phyloP scores from a whole-genome alignment of 371 early-diverging fungal genomes.

The Rhizopus sp. region DNA sequence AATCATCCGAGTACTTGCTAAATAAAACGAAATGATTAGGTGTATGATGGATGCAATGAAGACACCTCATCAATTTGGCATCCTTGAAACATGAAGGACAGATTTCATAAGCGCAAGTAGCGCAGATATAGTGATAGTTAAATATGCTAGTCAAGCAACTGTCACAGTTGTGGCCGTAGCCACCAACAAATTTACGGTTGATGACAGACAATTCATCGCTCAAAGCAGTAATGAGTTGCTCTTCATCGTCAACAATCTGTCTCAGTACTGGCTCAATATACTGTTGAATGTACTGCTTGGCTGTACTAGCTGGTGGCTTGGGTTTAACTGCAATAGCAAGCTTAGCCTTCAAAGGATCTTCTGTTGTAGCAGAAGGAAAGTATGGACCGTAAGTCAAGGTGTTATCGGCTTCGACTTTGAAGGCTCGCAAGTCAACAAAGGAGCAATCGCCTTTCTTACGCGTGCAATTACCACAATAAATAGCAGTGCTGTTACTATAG shows the following conservation, averaged over 20 bases:
- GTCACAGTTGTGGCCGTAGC: slow-evolving; percentile 37
- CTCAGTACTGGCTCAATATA: slow-evolving; percentile 1
- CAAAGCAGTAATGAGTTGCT: background rate
- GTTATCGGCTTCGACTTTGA: background rate
- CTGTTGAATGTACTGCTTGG: background rate
- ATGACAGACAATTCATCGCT: background rate
- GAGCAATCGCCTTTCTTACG: background rate
- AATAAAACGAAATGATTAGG: slow-evolving; percentile 44
- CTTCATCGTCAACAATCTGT: background rate
- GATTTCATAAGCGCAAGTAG: slow-evolving; percentile 54
- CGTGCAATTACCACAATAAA: background rate
- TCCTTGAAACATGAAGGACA: slow-evolving; percentile 55
- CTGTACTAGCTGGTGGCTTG: background rate
- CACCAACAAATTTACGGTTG: background rate
- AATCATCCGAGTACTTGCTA: slow-evolving; percentile 19
- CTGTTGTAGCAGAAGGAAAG: slow-evolving; percentile 1
- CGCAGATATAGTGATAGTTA: slow-evolving; percentile 55
- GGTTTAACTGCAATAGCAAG: background rate
- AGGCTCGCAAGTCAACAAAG: background rate
- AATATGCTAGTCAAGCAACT: slow-evolving; percentile 48
- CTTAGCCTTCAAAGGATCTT: background rate
- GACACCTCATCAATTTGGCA: slow-evolving; percentile 18
- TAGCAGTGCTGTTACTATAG: background rate
- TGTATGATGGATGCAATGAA: slow-evolving; percentile 21
- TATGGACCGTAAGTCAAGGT: background rate